Evolutionary conservation across 1,284 basidiomycete species (phyloP), one percentile per base, ranked within the genome.

Genomic region (Uromyces viciae-fabae): DNA sequence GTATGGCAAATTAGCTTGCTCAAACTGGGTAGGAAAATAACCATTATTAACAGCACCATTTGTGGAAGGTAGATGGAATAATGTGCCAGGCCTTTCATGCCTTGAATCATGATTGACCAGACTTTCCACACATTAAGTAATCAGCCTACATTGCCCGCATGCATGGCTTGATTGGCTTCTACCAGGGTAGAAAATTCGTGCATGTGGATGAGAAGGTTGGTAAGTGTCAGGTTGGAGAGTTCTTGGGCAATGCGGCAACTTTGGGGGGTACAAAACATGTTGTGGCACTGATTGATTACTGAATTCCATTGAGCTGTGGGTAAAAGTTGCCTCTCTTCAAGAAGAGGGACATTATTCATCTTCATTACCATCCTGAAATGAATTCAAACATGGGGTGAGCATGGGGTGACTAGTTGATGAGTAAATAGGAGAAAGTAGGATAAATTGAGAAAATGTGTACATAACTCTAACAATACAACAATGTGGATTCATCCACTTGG

Each of bases 121-220:
- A 54, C 31, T 38, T 60, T 75, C 73, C 73, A 75, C 4, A 75
- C n/a, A n/a, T 43, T 58, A 11, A 62, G n/a, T 9, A 75, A 36
- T 4, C 54, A 28, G 0, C 73, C 73, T n/a, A 60, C 46, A 28
- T 75, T 25, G 4, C 54, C 54, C 15, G 54, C 28, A 31, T 60
- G 38, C 33, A 58, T 75, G 3, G 73, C 22, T 38, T 52, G 22
- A 22, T 60, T 43, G 11, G 11, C 54, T 28, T 75, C 73, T 1
- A 75, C 17, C 3, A 75, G 15, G 2, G 36, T 60, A 2, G 38
- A 42, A 40, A 75, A 60, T 1, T 60, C 54, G 2, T 58, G 73
- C 25, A 75, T 17, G 1, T 25, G 43, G 19, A 74, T 38, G 22
- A 64, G 33, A 15, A 64, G 17, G 7, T 36, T 64, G 7, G 9